Conservation (phyloP, 2,329 filamentous ascomycete genomes). For the Paracamarosporium sp. region DNA sequence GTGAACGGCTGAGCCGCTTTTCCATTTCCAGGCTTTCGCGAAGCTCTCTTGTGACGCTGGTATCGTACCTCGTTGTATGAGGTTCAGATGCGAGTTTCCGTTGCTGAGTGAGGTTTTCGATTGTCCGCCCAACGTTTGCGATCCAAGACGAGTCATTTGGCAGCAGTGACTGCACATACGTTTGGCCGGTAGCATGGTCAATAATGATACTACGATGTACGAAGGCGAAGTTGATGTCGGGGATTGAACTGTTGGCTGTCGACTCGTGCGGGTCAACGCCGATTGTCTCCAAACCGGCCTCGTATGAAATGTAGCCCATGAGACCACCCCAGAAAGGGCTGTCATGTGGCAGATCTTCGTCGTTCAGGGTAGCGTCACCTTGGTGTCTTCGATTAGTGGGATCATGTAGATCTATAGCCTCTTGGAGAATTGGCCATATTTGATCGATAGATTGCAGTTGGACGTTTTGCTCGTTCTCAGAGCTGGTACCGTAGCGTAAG, state of each 20-base stretch:
- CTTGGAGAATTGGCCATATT: constrained; percentile 15
- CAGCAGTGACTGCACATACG: constrained; percentile 69
- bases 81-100: not conserved
- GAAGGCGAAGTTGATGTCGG: constrained; percentile 74
- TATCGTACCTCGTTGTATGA: not conserved
- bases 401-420: constrained; percentile 6
- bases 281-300: constrained; percentile 71
- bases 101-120: not conserved
- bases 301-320: constrained; percentile 81
- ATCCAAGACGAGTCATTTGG: constrained; percentile 37
- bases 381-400: not conserved
- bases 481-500: constrained; percentile 7
- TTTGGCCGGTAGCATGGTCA: constrained; percentile 65
- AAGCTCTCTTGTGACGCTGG: not conserved
- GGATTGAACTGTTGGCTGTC: constrained; percentile 2
- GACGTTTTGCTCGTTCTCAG: not conserved
- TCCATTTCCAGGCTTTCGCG: constrained; percentile 6
- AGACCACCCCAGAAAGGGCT: constrained; percentile 78
- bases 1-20: not conserved
- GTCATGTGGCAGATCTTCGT: not conserved
- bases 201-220: constrained; percentile 76
- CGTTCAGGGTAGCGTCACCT: not conserved
- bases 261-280: constrained; percentile 47
- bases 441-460: constrained; percentile 15
- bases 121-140: constrained; percentile 49